Evolutionary conservation across 257 asterid genomes (phyloP), one percentile per base, ranked within the genome.

Genomic region (Salvia rosmarinus): DNA sequence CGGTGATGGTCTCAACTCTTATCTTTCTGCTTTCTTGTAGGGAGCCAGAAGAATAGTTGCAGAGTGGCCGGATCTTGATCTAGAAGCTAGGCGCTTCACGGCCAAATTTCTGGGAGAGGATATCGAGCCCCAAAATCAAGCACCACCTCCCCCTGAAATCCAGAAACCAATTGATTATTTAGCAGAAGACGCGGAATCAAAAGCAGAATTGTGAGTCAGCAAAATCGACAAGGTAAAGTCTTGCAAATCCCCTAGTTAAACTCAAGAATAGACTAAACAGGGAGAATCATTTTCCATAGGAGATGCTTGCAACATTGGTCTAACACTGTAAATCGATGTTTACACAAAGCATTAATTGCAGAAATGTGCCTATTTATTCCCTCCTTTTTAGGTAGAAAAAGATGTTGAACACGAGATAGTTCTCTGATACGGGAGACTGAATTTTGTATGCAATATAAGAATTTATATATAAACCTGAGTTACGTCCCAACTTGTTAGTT

Each of bases 1-100:
- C 54, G 9, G 9, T 72, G 16, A 5, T 51, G 4, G 3, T 47
- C 64, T 64, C 35, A 8, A 56, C 46, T 55, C 25, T 49, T n/a
- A 61, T 49, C 57, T 57, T 54, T 35, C 67, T 14, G 2, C 51
- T 50, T 57, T 57, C 60, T 57, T 65, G 68, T 37, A 95, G 99
- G 99, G 99, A 28, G 99, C 99, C 6, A 88, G 80, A 81, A 82
- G 99, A 86, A 95, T 95, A 76, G 99, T 95, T 60, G 67, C 87
- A 4, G 99, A 95, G 78, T 95, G 99, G 99, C 96, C 99, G 4
- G 98, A 95, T 82, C 96, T 89, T 50, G 99, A 95, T 74, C 76
- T 80, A 21, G 97, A 95, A 85, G 97, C 98, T 23, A 79, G 98
- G 76, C 84, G 64, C 44, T 87, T 89, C 83, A 91, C 99, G 0